phyloP scores from a whole-genome alignment of 2,329 filamentous ascomycete species.

The Hymenoscyphus infarciens region DNA sequence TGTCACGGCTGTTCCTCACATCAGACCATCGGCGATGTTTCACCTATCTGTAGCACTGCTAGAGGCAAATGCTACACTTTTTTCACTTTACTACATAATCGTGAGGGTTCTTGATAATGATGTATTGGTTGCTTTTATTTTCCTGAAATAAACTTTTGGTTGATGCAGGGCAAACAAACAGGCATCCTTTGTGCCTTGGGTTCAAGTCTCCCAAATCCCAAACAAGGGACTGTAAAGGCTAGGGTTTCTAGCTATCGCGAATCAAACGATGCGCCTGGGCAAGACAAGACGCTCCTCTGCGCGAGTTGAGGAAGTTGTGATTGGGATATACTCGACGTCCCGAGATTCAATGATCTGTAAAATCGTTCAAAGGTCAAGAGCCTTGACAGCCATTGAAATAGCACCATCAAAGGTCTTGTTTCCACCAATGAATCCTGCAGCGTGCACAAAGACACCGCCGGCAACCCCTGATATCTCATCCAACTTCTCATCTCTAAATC shows the following conservation, averaged over 20 bases:
- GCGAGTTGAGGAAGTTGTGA: not conserved
- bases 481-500: constrained; percentile 80
- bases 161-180: constrained; percentile 15
- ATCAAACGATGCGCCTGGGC: not conserved
- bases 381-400: constrained; percentile 78
- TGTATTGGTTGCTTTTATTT: constrained; percentile 7
- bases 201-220: not conserved
- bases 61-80: not conserved
- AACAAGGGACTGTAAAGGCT: not conserved
- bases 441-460: constrained; percentile 89
- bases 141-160: constrained; percentile 26
- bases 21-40: constrained; percentile 12
- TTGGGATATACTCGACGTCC: not conserved
- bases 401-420: constrained; percentile 89
- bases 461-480: constrained; percentile 65
- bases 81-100: not conserved
- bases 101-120: constrained; percentile 4
- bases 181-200: not conserved
- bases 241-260: not conserved
- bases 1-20: constrained; percentile 13
- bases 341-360: not conserved
- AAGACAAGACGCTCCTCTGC: not conserved
- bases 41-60: constrained; percentile 5
- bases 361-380: constrained; percentile 46
- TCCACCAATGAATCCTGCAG: constrained; percentile 92